phyloP scores from a whole-genome alignment of 139 green algal species.

The Chlamydomonas incerta region DNA sequence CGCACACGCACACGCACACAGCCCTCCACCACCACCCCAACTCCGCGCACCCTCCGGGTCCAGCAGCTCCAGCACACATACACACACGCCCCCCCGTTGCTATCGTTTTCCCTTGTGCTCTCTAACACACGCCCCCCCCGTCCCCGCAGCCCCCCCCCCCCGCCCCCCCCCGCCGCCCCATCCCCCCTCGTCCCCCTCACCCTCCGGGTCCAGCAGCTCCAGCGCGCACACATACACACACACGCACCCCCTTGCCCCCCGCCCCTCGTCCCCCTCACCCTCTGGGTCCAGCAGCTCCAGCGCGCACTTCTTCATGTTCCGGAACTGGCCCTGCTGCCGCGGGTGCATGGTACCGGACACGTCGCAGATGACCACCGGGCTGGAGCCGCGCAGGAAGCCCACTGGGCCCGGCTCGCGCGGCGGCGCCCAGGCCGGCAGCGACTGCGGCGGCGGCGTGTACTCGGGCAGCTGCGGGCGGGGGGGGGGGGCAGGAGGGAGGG shows the following conservation, averaged over 20 bases:
- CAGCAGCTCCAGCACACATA: too few species aligned
- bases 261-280: neutral
- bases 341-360: constrained; percentile 73
- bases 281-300: constrained; percentile 44
- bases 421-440: constrained; percentile 47
- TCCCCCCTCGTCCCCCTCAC: neutral
- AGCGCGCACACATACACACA: neutral
- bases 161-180: too few species aligned
- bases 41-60: neutral
- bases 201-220: constrained; percentile 53
- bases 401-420: constrained; percentile 70
- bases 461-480: neutral
- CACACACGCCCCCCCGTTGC: too few species aligned
- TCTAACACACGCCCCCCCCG: too few species aligned
- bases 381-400: constrained; percentile 70
- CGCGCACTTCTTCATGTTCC: constrained; percentile 32
- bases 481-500: neutral
- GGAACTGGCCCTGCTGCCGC: constrained; percentile 38
- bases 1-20: too few species aligned
- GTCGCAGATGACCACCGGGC: constrained; percentile 71
- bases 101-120: too few species aligned
- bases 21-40: too few species aligned
- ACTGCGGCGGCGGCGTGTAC: constrained; percentile 3
- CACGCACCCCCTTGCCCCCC: too few species aligned
- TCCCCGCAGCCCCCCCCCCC: too few species aligned